Conservation (phyloP, 805 yeast genomes). For the Pichia paraexigua region DNA sequence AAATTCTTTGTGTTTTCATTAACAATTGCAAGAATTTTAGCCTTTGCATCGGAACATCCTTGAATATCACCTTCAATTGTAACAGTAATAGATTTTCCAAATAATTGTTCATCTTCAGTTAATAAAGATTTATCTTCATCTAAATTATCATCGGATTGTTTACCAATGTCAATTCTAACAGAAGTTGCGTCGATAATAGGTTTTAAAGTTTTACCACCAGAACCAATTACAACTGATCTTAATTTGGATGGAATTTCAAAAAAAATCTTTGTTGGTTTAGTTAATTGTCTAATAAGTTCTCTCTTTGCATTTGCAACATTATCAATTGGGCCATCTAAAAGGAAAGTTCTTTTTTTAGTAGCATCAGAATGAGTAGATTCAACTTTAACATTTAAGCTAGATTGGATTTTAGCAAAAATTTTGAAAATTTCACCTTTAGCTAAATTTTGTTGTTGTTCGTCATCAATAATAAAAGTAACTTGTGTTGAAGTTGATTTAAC, state of each 20-base stretch:
- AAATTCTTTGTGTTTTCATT: conserved; percentile 61
- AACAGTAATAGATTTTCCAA: conserved; percentile 53
- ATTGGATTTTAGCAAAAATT: conserved; percentile 55
- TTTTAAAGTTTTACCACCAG: conserved; percentile 74
- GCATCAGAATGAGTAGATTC: conserved; percentile 77
- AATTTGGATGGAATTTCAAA: conserved; percentile 70
- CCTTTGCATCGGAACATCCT: conserved; percentile 69
- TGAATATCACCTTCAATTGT: conserved; percentile 77
- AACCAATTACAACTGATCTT: conserved; percentile 76
- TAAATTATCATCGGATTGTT: conserved; percentile 14
- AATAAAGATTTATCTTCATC: conserved; percentile 9
- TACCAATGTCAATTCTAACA: conserved; percentile 63
- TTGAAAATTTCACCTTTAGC: conserved; percentile 61
- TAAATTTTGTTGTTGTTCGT: conserved; percentile 58
- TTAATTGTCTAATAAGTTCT: conserved; percentile 65
- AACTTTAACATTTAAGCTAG: conserved; percentile 53
- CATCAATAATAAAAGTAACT: conserved; percentile 70
- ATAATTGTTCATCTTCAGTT: conserved; percentile 45
- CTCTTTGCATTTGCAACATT: conserved; percentile 65
- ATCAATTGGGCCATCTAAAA: conserved; percentile 66
- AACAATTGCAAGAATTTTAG: conserved; percentile 63
- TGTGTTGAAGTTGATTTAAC: conserved; percentile 57
- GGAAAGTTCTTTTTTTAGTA: conserved; percentile 72
- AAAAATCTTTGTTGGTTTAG: conserved; percentile 58
- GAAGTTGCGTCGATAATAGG: conserved; percentile 66